Evolutionary conservation across 2,329 filamentous ascomycete genomes (phyloP).

Genomic region (Arachnopeziza araneosa): DNA sequence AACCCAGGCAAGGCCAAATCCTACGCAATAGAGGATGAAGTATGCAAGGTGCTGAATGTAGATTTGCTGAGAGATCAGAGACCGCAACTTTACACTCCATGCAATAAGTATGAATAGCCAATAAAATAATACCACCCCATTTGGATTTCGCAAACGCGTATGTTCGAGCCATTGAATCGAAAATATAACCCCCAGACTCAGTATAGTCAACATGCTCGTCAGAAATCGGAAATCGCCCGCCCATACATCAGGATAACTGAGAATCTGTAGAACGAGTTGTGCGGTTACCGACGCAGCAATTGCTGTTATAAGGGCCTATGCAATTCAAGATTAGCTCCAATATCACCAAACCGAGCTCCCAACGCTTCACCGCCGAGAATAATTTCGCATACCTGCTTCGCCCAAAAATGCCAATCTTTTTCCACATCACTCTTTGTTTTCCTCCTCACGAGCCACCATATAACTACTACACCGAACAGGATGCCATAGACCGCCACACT

Average conservation of each 20-base stretch:
- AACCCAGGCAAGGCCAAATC: slow-evolving; percentile 50
- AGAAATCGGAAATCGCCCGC: slow-evolving; percentile 64
- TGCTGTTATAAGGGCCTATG: slow-evolving; percentile 50
- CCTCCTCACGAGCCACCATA: slow-evolving; percentile 73
- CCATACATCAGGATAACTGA: slow-evolving; percentile 53
- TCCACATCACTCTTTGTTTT: slow-evolving; percentile 60
- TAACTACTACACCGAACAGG: slow-evolving; percentile 66
- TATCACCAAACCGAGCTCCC: not conserved
- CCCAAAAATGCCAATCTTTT: slow-evolving; percentile 90
- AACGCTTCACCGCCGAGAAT: not conserved
- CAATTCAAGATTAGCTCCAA: not conserved
- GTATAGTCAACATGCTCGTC: slow-evolving; percentile 56
- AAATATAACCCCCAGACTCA: slow-evolving; percentile 58
- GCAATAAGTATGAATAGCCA: slow-evolving; percentile 65
- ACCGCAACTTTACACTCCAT: slow-evolving; percentile 62
- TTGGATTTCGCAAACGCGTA: slow-evolving; percentile 61
- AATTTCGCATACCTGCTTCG: slow-evolving; percentile 66
- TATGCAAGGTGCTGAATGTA: slow-evolving; percentile 52
- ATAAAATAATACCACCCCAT: slow-evolving; percentile 67
- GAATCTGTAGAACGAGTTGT: slow-evolving; percentile 58
- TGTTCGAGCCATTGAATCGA: slow-evolving; percentile 66
- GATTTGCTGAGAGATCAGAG: slow-evolving; percentile 56
- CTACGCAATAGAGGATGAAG: slow-evolving; percentile 57
- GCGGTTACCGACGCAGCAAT: slow-evolving; percentile 52
- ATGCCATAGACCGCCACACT: slow-evolving; percentile 74